These are phyloP conservation scores for Dioscorea zingiberensis DNA, from an alignment of 106 monocot genomes.

Conservation along the genomic window DNA sequence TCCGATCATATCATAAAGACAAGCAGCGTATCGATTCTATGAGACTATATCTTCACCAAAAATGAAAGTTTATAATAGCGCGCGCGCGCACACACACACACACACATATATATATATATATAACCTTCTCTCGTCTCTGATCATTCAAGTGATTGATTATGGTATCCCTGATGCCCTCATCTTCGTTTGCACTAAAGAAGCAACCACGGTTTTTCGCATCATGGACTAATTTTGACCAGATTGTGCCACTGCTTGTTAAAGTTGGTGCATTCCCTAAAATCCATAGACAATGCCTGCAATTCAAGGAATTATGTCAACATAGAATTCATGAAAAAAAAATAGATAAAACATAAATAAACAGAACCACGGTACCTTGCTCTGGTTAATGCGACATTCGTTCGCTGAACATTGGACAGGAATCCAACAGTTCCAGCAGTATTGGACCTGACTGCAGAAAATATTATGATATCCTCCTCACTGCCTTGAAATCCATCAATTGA, in stretches of 20 bases:
- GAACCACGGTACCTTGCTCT: constrained; percentile 17
- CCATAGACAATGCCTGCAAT: constrained; percentile 27
- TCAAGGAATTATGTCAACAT: background rate
- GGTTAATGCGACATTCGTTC: constrained; percentile 34
- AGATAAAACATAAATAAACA: too few relatives aligned
- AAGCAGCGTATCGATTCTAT: too few relatives aligned
- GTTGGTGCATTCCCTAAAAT: constrained; percentile 26
- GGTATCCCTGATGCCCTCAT: background rate
- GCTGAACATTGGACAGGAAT: constrained; percentile 12
- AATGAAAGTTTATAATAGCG: too few relatives aligned
- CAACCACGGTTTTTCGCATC: constrained; percentile 32
- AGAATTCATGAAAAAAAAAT: too few relatives aligned
- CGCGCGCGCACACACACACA: too few relatives aligned
- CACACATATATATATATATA: background rate
- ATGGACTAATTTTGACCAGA: constrained; percentile 25
- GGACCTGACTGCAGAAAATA: constrained; percentile 27
- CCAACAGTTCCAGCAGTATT: constrained; percentile 17
- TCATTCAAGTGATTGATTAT: constrained; percentile 1
- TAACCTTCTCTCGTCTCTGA: background rate
- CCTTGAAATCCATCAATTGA: constrained; percentile 30
- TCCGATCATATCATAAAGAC: too few relatives aligned
- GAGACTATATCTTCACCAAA: too few relatives aligned
- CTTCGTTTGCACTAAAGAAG: constrained; percentile 22
- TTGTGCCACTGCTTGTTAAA: constrained; percentile 20
- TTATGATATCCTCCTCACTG: constrained; percentile 24